Percentiles rank a stretch among this genome's conserved stretches.
These are phyloP conservation scores for Platanus orientalis DNA, from an alignment of 164 flowering plant genomes.

Conservation along the genomic window DNA sequence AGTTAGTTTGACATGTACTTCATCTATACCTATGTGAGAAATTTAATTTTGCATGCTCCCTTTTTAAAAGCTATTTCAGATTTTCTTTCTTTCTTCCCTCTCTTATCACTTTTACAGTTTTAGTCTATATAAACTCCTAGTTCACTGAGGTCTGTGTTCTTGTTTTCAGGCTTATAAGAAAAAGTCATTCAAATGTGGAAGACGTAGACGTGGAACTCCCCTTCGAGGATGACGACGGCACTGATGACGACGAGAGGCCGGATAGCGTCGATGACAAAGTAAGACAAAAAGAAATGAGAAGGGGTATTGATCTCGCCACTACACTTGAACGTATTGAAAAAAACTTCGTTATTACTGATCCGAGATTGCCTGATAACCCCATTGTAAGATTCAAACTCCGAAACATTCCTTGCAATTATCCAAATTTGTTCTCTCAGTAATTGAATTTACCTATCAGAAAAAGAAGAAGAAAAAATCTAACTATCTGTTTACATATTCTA, in stretches of 20 bases:
- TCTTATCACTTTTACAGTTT: neutral
- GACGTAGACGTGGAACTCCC: conserved; percentile 16
- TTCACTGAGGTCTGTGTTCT: neutral
- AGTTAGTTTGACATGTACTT: no score
- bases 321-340: conserved; percentile 99
- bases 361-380: conserved; percentile 97
- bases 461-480: no score
- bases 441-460: no score
- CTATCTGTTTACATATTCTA: neutral
- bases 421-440: neutral
- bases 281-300: conserved; percentile 81
- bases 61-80: neutral
- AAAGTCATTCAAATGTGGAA: conserved; percentile 32
- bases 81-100: neutral
- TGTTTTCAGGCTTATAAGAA: conserved; percentile 45
- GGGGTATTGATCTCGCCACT: conserved; percentile 95
- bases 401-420: neutral
- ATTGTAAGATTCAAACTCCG: conserved; percentile 63
- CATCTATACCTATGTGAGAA: no score
- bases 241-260: conserved; percentile 52
- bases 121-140: no score
- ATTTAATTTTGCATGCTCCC: no score
- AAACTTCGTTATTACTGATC: conserved; percentile 97
- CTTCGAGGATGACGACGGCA: conserved; percentile 23
- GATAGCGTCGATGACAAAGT: conserved; percentile 70